phyloP scores from a whole-genome alignment of 345 rosid species.

The Euphorbia pulcherrima region DNA sequence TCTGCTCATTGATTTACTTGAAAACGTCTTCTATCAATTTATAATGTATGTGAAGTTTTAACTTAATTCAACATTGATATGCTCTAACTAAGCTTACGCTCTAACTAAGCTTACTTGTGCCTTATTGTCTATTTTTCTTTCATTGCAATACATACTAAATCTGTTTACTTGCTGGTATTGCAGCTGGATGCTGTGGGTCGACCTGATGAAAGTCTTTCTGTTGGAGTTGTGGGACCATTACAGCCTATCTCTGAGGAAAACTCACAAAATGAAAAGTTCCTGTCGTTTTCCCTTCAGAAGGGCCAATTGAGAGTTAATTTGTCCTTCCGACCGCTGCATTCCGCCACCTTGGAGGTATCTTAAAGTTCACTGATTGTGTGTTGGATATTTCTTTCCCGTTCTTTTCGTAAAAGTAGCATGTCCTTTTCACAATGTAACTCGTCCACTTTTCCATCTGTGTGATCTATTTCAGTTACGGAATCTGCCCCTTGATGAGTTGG shows the following conservation, averaged over 20 bases:
- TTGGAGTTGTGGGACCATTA: constrained; percentile 68
- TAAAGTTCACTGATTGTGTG: constrained; percentile 13
- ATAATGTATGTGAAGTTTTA: constrained; percentile 2
- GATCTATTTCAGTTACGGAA: constrained; percentile 62
- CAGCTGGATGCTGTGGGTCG: constrained; percentile 88
- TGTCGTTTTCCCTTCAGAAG: constrained; percentile 81
- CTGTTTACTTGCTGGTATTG: constrained; percentile 26
- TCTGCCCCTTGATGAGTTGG: constrained; percentile 93
- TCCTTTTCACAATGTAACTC: background rate
- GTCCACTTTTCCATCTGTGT: constrained; percentile 14
- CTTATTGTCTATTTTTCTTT: constrained; percentile 5
- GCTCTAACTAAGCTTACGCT: constrained; percentile 3
- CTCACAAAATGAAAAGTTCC: constrained; percentile 58
- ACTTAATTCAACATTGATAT: background rate
- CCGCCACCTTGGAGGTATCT: constrained; percentile 85
- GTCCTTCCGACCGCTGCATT: constrained; percentile 66
- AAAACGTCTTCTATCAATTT: background rate
- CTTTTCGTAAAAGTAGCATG: constrained; percentile 5
- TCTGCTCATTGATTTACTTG: background rate
- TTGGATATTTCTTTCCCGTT: background rate
- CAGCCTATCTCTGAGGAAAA: constrained; percentile 49
- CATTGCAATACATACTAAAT: constrained; percentile 14
- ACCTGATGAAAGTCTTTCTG: constrained; percentile 86
- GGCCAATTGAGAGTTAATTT: constrained; percentile 84
- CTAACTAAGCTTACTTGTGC: no score